These are phyloP conservation scores for Talaromyces nanjingensis DNA, from an alignment of 495 filamentous ascomycete species.

Conservation along the genomic window DNA sequence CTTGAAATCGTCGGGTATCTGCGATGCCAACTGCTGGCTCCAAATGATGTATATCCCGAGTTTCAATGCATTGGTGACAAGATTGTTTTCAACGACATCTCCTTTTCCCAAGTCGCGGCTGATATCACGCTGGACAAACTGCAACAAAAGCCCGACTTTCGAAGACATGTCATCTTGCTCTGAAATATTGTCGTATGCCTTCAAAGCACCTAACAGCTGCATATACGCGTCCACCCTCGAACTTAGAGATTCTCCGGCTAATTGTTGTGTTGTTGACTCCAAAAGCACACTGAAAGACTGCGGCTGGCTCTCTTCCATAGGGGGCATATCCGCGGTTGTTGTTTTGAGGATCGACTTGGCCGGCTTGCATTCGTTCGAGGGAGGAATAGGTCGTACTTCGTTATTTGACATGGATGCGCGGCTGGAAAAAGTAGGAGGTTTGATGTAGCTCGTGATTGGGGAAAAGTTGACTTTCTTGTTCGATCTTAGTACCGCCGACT, in stretches of 20 bases:
- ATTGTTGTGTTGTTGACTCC: slow-evolving; percentile 70
- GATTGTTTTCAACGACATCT: slow-evolving; percentile 42
- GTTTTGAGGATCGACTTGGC: slow-evolving; percentile 84
- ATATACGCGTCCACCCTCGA: slow-evolving; percentile 81
- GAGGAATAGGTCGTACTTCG: slow-evolving; percentile 41
- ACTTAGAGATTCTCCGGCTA: slow-evolving; percentile 61
- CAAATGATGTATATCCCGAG: slow-evolving; percentile 66
- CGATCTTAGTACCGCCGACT: slow-evolving; percentile 26
- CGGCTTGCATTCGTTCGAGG: slow-evolving; percentile 59
- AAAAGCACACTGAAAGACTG: slow-evolving; percentile 62
- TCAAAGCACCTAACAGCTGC: slow-evolving; percentile 65
- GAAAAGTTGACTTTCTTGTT: slow-evolving; percentile 74
- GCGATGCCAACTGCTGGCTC: slow-evolving; percentile 54
- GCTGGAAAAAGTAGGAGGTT: slow-evolving; percentile 43
- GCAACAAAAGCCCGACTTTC: slow-evolving; percentile 67
- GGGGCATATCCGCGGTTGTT: slow-evolving; percentile 32
- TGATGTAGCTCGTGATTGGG: slow-evolving; percentile 63
- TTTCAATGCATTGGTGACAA: slow-evolving; percentile 70
- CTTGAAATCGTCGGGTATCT: slow-evolving; percentile 68
- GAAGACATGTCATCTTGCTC: slow-evolving; percentile 60
- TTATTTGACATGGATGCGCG: slow-evolving; percentile 35
- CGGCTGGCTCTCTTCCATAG: slow-evolving; percentile 21
- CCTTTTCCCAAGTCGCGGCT: slow-evolving; percentile 31
- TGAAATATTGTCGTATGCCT: slow-evolving; percentile 69
- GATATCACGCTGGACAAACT: slow-evolving; percentile 77